Conservation (phyloP, 73 alveolate genomes). For the Uronychia binucleata region DNA sequence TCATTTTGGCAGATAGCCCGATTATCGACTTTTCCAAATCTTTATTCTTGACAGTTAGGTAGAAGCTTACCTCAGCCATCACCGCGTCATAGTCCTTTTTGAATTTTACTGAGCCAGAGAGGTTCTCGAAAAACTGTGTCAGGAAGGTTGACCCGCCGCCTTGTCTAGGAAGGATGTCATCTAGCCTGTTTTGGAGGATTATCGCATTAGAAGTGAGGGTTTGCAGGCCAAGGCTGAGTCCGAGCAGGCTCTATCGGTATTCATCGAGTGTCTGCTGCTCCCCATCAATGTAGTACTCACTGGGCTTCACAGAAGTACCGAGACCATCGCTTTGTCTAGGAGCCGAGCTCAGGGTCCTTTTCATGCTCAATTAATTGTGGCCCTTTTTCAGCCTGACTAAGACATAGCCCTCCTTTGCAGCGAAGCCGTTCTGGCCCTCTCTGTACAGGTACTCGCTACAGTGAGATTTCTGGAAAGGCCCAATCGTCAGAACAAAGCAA, state of each 20-base stretch:
- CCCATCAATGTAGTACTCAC: conserved; percentile 79
- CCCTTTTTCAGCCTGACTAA: not conserved
- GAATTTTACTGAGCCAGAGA: conserved; percentile 39
- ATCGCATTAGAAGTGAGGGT: conserved; percentile 8
- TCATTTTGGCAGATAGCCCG: not conserved
- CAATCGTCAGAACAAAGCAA: conserved; percentile 90
- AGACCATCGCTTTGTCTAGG: conserved; percentile 61
- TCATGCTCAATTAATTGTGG: not conserved
- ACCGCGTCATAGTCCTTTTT: conserved; percentile 17
- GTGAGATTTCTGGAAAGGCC: conserved; percentile 78
- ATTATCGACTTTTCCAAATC: not conserved
- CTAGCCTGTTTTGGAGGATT: not conserved
- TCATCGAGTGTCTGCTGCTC: conserved; percentile 66
- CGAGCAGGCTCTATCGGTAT: conserved; percentile 57
- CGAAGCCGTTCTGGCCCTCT: conserved; percentile 45
- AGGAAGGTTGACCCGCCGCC: conserved; percentile 22
- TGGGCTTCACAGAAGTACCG: conserved; percentile 51
- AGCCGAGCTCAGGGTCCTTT: conserved; percentile 64
- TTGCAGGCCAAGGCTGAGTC: conserved; percentile 3
- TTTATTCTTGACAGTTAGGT: not conserved
- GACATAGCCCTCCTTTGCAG: conserved; percentile 25
- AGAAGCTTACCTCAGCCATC: not conserved
- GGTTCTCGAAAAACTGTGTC: conserved; percentile 35
- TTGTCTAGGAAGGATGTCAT: conserved; percentile 22
- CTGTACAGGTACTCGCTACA: conserved; percentile 81